phyloP scores from a whole-genome alignment of 225 moss, liverwort and hornwort genomes.

The Marchantia polymorpha region DNA sequence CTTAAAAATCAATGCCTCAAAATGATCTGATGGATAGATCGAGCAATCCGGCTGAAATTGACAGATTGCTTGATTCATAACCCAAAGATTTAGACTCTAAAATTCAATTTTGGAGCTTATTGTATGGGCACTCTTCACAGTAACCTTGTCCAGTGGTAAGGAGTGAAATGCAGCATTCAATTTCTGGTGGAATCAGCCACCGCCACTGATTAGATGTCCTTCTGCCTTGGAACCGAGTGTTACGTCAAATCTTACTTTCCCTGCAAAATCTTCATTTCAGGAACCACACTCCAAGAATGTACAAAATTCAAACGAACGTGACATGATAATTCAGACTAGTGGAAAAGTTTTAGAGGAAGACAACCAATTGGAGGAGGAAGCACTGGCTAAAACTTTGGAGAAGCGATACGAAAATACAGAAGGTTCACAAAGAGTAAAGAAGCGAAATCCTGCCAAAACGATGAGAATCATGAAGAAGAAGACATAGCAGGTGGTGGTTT shows the following conservation, averaged over 20 bases:
- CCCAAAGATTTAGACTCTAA: neutral
- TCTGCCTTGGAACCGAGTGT: neutral
- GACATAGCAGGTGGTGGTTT: neutral
- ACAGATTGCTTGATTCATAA: neutral
- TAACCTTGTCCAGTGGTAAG: neutral
- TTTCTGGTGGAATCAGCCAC: neutral
- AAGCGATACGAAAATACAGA: neutral
- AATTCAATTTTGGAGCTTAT: neutral
- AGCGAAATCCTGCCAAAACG: neutral
- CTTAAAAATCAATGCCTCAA: neutral
- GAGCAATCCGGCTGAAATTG: neutral
- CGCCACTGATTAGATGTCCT: neutral
- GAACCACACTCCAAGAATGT: neutral
- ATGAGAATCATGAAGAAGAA: neutral
- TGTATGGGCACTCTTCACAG: neutral
- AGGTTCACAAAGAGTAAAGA: neutral
- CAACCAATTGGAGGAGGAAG: neutral
- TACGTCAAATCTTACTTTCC: neutral
- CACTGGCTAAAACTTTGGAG: neutral
- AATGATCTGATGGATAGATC: neutral
- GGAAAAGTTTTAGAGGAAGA: neutral
- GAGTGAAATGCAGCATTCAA: neutral
- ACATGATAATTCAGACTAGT: neutral
- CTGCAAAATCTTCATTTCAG: neutral
- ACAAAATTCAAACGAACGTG: no score